These are phyloP conservation scores for Coemansia sp. DNA, from an alignment of 192 early-diverging fungal species.

Conservation along the genomic window DNA sequence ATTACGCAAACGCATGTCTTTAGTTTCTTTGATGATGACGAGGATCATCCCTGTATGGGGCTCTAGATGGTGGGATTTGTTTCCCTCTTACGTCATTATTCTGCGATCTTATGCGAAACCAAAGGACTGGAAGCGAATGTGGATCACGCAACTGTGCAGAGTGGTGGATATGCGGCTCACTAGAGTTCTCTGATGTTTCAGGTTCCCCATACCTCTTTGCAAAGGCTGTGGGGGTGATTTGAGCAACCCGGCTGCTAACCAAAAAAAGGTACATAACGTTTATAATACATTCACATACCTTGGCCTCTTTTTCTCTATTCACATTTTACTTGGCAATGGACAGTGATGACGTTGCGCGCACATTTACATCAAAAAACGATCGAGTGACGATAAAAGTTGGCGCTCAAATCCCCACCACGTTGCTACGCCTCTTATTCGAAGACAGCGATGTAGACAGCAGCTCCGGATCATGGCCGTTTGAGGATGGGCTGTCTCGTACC, in stretches of 20 bases:
- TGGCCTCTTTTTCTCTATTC: not conserved
- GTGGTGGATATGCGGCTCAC: too few species aligned
- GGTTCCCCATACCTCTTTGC: not conserved
- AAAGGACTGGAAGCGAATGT: too few species aligned
- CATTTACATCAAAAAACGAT: conserved; percentile 28
- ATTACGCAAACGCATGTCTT: not conserved
- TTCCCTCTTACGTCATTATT: too few species aligned
- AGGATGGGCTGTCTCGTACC: conserved; percentile 3
- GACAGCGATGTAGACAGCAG: not conserved
- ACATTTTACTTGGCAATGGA: not conserved
- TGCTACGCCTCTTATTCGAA: conserved; percentile 31
- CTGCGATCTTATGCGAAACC: too few species aligned
- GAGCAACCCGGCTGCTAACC: not conserved
- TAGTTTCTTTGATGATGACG: not conserved
- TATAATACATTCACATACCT: not conserved
- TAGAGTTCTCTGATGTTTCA: not conserved
- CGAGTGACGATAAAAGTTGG: conserved; percentile 6
- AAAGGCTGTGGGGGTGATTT: not conserved
- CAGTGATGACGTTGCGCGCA: not conserved
- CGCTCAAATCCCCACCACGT: conserved; percentile 20
- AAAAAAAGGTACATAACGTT: not conserved
- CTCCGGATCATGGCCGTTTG: not conserved
- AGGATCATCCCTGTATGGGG: not conserved
- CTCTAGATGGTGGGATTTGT: not conserved
- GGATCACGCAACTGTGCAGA: too few species aligned